Conservation (phyloP, 2,329 filamentous ascomycete species). For the Xylaria sp. region DNA sequence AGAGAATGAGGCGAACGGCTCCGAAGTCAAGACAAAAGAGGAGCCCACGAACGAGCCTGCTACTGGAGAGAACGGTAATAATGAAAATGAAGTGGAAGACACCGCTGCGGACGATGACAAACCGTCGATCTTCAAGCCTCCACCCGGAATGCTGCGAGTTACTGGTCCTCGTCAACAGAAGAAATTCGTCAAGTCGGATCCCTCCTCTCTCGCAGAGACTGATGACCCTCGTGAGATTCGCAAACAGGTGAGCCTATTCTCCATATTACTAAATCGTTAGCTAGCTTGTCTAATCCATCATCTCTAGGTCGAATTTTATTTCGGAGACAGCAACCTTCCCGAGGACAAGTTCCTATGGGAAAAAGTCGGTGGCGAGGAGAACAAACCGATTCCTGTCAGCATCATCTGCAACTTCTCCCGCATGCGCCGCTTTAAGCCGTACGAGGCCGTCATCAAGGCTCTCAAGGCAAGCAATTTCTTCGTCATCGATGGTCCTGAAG, state of each 20-base stretch:
- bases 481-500: slow-evolving; percentile 78
- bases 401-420: slow-evolving; percentile 89
- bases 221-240: slow-evolving; percentile 85
- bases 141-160: slow-evolving; percentile 58
- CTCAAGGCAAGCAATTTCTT: slow-evolving; percentile 81
- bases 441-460: slow-evolving; percentile 83
- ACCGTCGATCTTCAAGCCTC: slow-evolving; percentile 39
- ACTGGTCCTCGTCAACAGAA: slow-evolving; percentile 51
- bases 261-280: background rate
- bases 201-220: slow-evolving; percentile 73
- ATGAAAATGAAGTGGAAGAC: slow-evolving; percentile 39
- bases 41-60: slow-evolving; percentile 22
- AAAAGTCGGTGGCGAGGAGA: slow-evolving; percentile 79
- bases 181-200: slow-evolving; percentile 76
- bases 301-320: slow-evolving; percentile 62
- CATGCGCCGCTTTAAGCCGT: slow-evolving; percentile 94
- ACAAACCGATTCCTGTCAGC: slow-evolving; percentile 82
- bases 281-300: slow-evolving; percentile 17
- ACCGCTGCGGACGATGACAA: slow-evolving; percentile 44
- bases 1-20: slow-evolving; percentile 20
- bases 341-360: slow-evolving; percentile 89
- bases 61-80: slow-evolving; percentile 43
- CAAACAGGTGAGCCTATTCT: slow-evolving; percentile 72
- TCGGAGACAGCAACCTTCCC: slow-evolving; percentile 70
- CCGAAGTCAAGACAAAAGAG: slow-evolving; percentile 24